Evolutionary conservation across 345 rosid genomes (phyloP), one percentile per base, ranked within the genome.

Genomic region (Lagerstroemia speciosa): DNA sequence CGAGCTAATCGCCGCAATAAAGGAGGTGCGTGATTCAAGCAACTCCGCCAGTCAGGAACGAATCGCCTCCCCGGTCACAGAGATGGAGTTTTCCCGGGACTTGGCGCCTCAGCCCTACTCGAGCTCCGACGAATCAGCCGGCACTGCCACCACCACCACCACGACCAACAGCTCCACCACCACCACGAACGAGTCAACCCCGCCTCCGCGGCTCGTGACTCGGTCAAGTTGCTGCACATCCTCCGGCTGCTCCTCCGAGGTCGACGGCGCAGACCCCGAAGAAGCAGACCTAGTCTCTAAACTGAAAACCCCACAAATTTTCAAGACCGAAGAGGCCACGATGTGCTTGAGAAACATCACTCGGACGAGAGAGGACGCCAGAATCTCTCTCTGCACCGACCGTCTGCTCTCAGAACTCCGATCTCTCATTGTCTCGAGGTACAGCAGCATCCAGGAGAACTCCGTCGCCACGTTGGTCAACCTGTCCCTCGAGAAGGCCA

Each of bases 381-480:
- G 95, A 38, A 71, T 62, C 36, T 65, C 68, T 67, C 85, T 91
- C 10, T 94, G 97, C 41, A 85, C 89, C 0, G 52, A 82, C 24
- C 74, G 81, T 61, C 32, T 91, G 19, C 87, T 91, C 68, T 78
- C 84, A 17, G 75, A 82, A 4, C 69, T 94, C 0, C 77, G 81
- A 62, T 64, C 86, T 9, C 64, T 91, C 24, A 76, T 88, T 60
- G 45, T 69, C 5, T 89, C 97, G 5, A 80, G 85, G 69, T 86
- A 91, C 85, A 73, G 77, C 2, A 73, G 55, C 33, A 70, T 91
- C 72, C 96, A 91, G 72, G 95, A 84, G 66, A 91, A 91, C 58
- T 67, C 87, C 0, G 85, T 85, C 2, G 99, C 99, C 30, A 82
- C 85, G 27, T 27, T 94, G 17, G 97, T 94, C 65, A 94, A 94